These are phyloP conservation scores for Pseudofabraea citricarpa DNA, from an alignment of 2,329 filamentous ascomycete species.

Conservation along the genomic window DNA sequence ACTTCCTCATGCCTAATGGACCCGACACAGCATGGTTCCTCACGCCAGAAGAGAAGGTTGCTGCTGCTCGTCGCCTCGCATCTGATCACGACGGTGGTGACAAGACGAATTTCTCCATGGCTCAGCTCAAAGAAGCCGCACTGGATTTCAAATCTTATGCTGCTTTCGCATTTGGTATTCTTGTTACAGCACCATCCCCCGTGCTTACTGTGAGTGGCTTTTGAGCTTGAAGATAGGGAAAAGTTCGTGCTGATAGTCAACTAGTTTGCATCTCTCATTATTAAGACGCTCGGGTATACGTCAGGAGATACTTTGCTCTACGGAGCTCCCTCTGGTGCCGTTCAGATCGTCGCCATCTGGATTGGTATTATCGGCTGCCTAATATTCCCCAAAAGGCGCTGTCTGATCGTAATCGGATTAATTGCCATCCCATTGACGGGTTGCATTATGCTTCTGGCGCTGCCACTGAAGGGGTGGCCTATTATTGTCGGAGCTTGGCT, in stretches of 20 bases:
- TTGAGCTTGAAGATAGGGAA: too few species aligned
- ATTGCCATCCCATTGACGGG: slow-evolving; percentile 40
- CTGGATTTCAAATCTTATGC: slow-evolving; percentile 39
- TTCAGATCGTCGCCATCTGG: slow-evolving; percentile 42
- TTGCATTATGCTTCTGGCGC: slow-evolving; percentile 37
- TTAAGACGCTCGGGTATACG: slow-evolving; percentile 40
- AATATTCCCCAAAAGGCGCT: slow-evolving; percentile 35
- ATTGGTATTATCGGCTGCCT: slow-evolving; percentile 35
- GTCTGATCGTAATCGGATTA: slow-evolving; percentile 33
- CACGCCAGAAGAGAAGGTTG: slow-evolving; percentile 34
- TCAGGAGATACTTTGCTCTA: slow-evolving; percentile 41
- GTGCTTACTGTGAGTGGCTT: slow-evolving; percentile 32
- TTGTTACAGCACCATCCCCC: slow-evolving; percentile 41
- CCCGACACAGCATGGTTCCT: slow-evolving; percentile 46
- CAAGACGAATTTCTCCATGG: slow-evolving; percentile 37
- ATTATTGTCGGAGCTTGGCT: slow-evolving; percentile 44
- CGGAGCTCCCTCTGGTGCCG: slow-evolving; percentile 41
- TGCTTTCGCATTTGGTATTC: slow-evolving; percentile 39
- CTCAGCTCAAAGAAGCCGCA: slow-evolving; percentile 39
- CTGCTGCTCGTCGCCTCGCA: slow-evolving; percentile 33
- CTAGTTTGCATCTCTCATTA: slow-evolving; percentile 44
- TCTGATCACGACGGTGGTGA: slow-evolving; percentile 35
- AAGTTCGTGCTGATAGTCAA: too few species aligned
- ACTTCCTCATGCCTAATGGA: slow-evolving; percentile 39
- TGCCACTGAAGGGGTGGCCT: slow-evolving; percentile 39